Conservation (phyloP, 2,329 filamentous ascomycete species). For the Claviceps africana region DNA sequence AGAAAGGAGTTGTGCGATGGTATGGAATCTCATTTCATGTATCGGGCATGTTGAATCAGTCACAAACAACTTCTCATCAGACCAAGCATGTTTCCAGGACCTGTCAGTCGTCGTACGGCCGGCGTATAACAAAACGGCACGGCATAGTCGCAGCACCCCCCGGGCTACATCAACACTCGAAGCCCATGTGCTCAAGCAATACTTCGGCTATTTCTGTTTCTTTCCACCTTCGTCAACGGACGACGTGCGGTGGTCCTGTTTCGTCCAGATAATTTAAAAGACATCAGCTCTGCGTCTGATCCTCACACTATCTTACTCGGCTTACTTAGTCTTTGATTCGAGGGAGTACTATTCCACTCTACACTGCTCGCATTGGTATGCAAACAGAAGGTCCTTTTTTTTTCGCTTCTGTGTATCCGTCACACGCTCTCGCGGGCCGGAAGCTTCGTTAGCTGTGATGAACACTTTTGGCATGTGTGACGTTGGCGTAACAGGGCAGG, state of each 20-base stretch:
- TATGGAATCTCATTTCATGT: constrained; percentile 3
- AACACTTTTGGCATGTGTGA: constrained; percentile 1
- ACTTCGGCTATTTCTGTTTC: constrained; percentile 4
- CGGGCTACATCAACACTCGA: constrained; percentile 1
- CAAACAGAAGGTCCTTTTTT: constrained; percentile 1
- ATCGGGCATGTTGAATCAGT: background rate
- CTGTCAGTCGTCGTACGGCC: constrained; percentile 5
- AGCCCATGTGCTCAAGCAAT: background rate
- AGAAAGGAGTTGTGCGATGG: constrained; percentile 5
- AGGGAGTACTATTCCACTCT: background rate
- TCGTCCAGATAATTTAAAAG: background rate
- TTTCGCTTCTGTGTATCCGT: constrained; percentile 1
- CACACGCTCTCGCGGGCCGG: background rate
- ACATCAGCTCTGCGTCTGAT: background rate
- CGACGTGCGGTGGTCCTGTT: background rate
- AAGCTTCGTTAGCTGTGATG: constrained; percentile 1
- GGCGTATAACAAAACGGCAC: constrained; percentile 6
- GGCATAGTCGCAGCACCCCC: constrained; percentile 1
- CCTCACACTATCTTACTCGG: background rate
- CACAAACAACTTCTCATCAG: constrained; percentile 6
- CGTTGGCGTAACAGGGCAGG: background rate
- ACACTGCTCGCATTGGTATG: background rate
- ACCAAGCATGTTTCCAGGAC: constrained; percentile 3
- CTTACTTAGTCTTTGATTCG: background rate
- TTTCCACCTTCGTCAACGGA: background rate